Evolutionary conservation across 768 basidiomycete species (phyloP).

Genomic region (Pholiota molesta): DNA sequence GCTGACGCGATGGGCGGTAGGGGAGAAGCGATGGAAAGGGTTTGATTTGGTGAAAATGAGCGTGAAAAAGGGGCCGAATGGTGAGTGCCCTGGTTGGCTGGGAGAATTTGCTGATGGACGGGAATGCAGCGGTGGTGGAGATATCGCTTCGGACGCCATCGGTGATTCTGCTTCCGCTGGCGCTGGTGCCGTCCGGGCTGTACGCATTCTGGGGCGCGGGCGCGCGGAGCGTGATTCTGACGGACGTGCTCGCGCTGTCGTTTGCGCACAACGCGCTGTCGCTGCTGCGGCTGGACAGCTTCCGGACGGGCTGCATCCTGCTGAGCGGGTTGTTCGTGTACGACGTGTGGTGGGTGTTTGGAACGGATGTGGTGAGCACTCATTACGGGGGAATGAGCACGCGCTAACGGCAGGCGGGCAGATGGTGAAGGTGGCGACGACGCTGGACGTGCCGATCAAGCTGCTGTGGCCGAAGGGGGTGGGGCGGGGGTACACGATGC

Average conservation of each 20-base stretch:
- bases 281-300: conserved; percentile 85
- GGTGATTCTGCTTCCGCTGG: conserved; percentile 57
- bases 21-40: conserved; percentile 56
- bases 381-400: too few species aligned
- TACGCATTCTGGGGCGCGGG: conserved; percentile 51
- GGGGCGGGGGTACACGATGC: conserved; percentile 76
- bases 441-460: conserved; percentile 92
- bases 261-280: conserved; percentile 82
- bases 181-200: conserved; percentile 63
- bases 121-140: conserved; percentile 32
- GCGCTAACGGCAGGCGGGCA: conserved; percentile 28
- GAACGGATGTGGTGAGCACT: conserved; percentile 69
- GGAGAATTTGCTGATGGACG: not conserved
- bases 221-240: conserved; percentile 70
- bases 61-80: conserved; percentile 46
- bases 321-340: conserved; percentile 88
- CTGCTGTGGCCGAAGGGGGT: conserved; percentile 78
- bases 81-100: conserved; percentile 33
- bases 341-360: conserved; percentile 96
- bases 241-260: conserved; percentile 75
- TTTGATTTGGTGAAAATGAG: conserved; percentile 50
- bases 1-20: conserved; percentile 50
- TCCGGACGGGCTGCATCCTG: conserved; percentile 82
- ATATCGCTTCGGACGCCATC: conserved; percentile 63
- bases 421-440: conserved; percentile 95